Percentiles rank a stretch among this genome's conserved stretches.
Conservation (phyloP, 1,139 yeast species). For the Geotrichum reessii region DNA sequence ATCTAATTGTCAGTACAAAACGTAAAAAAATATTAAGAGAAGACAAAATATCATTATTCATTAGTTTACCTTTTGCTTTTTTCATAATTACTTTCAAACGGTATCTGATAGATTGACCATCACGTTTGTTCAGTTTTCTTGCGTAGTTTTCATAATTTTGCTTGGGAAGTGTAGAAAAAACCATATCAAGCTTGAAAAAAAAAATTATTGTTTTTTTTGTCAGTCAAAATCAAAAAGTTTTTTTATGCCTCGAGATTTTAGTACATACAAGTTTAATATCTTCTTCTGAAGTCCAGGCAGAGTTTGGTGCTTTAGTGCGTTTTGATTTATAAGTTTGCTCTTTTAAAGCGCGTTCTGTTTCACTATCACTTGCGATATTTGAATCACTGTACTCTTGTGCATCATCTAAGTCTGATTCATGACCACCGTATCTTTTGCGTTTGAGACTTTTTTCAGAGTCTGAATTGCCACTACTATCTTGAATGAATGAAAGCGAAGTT, state of each 20-base stretch:
- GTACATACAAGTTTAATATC: constrained; percentile 28
- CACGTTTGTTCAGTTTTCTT: constrained; percentile 32
- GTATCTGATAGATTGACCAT: constrained; percentile 35
- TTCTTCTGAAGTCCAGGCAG: constrained; percentile 34
- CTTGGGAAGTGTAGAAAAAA: constrained; percentile 32
- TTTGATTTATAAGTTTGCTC: constrained; percentile 18
- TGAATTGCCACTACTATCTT: no score
- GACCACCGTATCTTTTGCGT: no score
- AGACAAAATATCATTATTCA: background rate
- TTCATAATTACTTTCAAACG: constrained; percentile 35
- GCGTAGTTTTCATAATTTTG: constrained; percentile 35
- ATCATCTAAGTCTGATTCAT: no score
- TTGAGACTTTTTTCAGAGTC: no score
- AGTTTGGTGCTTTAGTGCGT: constrained; percentile 33
- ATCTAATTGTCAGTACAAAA: no score
- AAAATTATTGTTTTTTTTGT: no score
- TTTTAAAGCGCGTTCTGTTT: background rate
- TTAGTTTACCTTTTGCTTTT: constrained; percentile 28
- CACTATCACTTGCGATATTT: no score
- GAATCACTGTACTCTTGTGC: no score
- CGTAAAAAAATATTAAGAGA: background rate
- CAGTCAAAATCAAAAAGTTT: background rate
- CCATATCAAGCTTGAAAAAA: constrained; percentile 28
- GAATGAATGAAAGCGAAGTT: no score
- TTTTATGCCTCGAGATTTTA: background rate